Conservation (phyloP, 257 asterid species). For the Rauvolfia tetraphylla region DNA sequence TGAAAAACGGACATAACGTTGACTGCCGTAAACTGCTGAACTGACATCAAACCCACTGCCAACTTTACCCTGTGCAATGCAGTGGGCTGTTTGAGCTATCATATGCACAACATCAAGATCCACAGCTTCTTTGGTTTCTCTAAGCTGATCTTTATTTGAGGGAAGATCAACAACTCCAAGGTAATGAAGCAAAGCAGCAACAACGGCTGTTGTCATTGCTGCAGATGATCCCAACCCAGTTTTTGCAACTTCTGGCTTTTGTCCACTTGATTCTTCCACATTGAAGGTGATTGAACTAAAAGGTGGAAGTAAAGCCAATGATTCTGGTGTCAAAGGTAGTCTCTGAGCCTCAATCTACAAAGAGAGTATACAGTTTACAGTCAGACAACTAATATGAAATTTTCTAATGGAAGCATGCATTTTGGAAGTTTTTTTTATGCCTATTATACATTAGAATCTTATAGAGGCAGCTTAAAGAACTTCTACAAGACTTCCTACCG, state of each 20-base stretch:
- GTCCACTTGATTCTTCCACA: conserved; percentile 65
- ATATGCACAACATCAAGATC: conserved; percentile 78
- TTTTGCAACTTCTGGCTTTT: conserved; percentile 96
- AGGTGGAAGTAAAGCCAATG: conserved; percentile 87
- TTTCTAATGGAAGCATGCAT: not conserved
- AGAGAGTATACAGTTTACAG: conserved; percentile 2
- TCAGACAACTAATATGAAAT: not conserved
- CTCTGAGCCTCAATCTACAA: conserved; percentile 87
- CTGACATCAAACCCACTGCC: conserved; percentile 99
- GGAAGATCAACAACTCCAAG: conserved; percentile 82
- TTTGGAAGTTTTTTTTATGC: not conserved
- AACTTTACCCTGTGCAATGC: conserved; percentile 97
- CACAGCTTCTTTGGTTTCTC: conserved; percentile 22
- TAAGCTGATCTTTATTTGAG: conserved; percentile 7
- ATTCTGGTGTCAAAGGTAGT: conserved; percentile 80
- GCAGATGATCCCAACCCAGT: conserved; percentile 99
- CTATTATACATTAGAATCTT: not conserved
- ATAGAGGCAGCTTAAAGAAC: not conserved
- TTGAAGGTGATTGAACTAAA: conserved; percentile 82
- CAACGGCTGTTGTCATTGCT: conserved; percentile 99
- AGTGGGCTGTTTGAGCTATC: conserved; percentile 96
- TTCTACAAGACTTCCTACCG: not conserved
- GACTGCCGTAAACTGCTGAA: conserved; percentile 98
- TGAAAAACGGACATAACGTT: conserved; percentile 86
- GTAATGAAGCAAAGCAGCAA: conserved; percentile 83